Percentiles rank a stretch among this genome's conserved stretches.
Conservation (phyloP, 2,329 filamentous ascomycete species). For the Dothidotthia symphoricarpi region DNA sequence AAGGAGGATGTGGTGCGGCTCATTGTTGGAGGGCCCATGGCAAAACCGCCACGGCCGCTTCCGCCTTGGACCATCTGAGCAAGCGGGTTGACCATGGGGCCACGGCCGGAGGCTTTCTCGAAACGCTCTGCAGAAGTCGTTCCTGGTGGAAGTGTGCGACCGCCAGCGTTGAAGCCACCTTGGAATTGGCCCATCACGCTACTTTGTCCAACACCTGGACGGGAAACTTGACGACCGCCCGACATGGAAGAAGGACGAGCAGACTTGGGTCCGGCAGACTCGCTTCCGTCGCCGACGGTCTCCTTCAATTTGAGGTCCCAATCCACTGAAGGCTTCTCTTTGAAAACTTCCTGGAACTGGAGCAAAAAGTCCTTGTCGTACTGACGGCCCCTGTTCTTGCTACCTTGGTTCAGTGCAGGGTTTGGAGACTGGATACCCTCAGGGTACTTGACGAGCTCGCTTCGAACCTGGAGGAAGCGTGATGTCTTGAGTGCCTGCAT, state of each 20-base stretch:
- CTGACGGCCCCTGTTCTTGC: slow-evolving; percentile 81
- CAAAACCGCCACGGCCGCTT: slow-evolving; percentile 57
- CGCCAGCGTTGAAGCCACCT: slow-evolving; percentile 44
- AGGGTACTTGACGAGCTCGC: slow-evolving; percentile 73
- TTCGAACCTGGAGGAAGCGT: slow-evolving; percentile 78
- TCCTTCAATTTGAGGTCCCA: slow-evolving; percentile 88
- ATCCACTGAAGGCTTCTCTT: slow-evolving; percentile 90
- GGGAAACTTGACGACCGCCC: slow-evolving; percentile 51
- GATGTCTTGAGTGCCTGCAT: slow-evolving; percentile 91
- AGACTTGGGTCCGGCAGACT: slow-evolving; percentile 63
- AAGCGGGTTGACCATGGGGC: slow-evolving; percentile 52
- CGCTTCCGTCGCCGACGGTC: slow-evolving; percentile 74
- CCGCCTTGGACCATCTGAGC: slow-evolving; percentile 54
- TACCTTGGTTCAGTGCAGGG: slow-evolving; percentile 81
- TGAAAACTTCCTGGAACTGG: slow-evolving; percentile 94
- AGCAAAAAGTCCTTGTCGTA: slow-evolving; percentile 95
- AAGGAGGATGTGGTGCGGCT: slow-evolving; percentile 61
- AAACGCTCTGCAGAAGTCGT: slow-evolving; percentile 79
- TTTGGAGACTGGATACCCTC: slow-evolving; percentile 83
- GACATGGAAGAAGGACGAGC: slow-evolving; percentile 56
- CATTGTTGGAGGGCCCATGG: slow-evolving; percentile 64
- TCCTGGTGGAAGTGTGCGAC: slow-evolving; percentile 66
- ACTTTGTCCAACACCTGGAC: slow-evolving; percentile 24
- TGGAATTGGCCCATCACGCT: slow-evolving; percentile 68
- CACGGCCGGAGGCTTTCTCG: slow-evolving; percentile 28